Evolutionary conservation across 371 early-diverging fungal species (phyloP), one percentile per base, ranked within the genome.

Genomic region (Globomyces sp.): DNA sequence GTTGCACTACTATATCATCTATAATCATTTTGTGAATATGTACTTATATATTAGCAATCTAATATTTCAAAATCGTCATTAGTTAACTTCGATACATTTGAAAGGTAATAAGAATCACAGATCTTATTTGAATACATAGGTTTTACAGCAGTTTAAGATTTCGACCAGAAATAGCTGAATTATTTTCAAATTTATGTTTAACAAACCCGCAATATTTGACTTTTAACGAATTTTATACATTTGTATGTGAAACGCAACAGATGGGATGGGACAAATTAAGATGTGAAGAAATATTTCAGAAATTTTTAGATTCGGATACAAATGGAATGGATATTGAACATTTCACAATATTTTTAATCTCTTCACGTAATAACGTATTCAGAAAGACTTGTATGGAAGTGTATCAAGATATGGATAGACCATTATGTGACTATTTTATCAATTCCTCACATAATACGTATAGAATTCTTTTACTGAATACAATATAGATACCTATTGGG

Each of bases 361-460:
- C 79, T n/a, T 67, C 78, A 9, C 76, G 71, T 60, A 81, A 81
- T 58, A 39, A 78, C 1, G 57, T 77, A 9, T 75, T 77, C 64
- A 65, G 68, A 36, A 81, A 81, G 58, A 8, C 46, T 36, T 74
- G 76, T 53, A 64, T 66, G 9, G 63, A 64, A 36, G 72, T 75
- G 24, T 67, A 68, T 46, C 72, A 77, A 53, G 78, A 79, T 63
- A 83, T 84, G 83, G 69, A 68, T 13, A 76, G 77, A 52, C 89
- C 91, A 3, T 65, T 92, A 11, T 81, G 77, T 58, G 81, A 87
- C 68, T 94, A 94, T 73, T 92, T 77, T 51, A 89, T 93, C 63
- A 83, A 85, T 60, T 84, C 90, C 0, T 88, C 89, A 9, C 94
- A 94, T 69, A 94, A 94, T 72, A 94, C 94, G 67, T 24, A 24